A percentile compares a stretch with the other conserved stretches of the same genome.
Evolutionary conservation across 1,284 basidiomycete genomes (phyloP).

Genomic region (Fomitopsis pinicola): DNA sequence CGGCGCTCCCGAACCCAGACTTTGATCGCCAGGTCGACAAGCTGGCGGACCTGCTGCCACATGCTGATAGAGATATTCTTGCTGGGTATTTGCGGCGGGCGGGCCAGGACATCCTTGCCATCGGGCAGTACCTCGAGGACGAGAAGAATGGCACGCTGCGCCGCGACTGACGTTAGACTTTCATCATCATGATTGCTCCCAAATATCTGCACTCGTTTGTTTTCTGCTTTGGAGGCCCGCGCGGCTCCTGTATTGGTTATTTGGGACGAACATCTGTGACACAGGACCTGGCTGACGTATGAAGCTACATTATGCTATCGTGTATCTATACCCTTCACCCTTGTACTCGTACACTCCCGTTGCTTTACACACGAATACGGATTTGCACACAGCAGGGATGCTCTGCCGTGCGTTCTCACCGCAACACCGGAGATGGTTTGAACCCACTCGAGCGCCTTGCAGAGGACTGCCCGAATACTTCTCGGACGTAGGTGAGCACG

Average conservation of each 20-base stretch:
- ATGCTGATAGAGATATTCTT: slow-evolving; percentile 66
- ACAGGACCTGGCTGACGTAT: slow-evolving; percentile 6
- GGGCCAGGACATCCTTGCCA: slow-evolving; percentile 78
- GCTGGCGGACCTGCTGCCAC: slow-evolving; percentile 71
- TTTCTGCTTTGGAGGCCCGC: neutral
- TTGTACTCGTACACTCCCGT: slow-evolving; percentile 8
- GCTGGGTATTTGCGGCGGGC: slow-evolving; percentile 69
- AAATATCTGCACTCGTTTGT: neutral
- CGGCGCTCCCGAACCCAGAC: slow-evolving; percentile 30
- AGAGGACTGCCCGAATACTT: slow-evolving; percentile 19
- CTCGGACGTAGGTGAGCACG: neutral
- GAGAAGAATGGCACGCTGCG: slow-evolving; percentile 72
- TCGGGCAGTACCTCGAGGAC: slow-evolving; percentile 85
- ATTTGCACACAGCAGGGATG: neutral
- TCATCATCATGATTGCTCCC: neutral
- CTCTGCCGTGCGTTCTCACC: neutral
- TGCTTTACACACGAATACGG: slow-evolving; percentile 3
- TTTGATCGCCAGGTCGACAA: slow-evolving; percentile 67
- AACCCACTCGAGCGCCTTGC: slow-evolving; percentile 21
- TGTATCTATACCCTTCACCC: slow-evolving; percentile 19
- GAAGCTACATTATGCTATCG: slow-evolving; percentile 13
- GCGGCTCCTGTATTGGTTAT: neutral
- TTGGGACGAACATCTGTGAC: neutral
- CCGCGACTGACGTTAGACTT: slow-evolving; percentile 21
- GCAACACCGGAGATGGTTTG: slow-evolving; percentile 22